phyloP scores from a whole-genome alignment of 2,329 filamentous ascomycete species.

The Lecanicillium sp. region DNA sequence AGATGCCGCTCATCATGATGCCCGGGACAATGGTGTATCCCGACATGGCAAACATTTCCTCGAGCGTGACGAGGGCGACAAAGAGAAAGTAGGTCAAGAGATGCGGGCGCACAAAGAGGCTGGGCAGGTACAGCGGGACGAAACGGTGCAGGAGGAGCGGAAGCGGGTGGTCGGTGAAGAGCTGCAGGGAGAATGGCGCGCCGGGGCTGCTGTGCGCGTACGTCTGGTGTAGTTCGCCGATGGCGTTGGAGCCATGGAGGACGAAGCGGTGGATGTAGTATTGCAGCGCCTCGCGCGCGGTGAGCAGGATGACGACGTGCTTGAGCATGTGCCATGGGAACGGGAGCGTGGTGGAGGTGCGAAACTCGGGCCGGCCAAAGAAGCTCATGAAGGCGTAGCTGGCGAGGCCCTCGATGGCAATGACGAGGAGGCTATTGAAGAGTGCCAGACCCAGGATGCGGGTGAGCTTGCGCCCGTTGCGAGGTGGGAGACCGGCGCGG shows the following conservation, averaged over 20 bases:
- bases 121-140: conserved; percentile 58
- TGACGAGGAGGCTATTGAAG: conserved; percentile 37
- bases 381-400: conserved; percentile 27
- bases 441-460: conserved; percentile 33
- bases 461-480: conserved; percentile 25
- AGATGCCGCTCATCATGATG: conserved; percentile 44
- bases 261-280: conserved; percentile 69
- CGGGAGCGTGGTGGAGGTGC: conserved; percentile 39
- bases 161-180: conserved; percentile 62
- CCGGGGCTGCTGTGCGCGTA: conserved; percentile 46
- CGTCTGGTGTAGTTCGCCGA: conserved; percentile 29
- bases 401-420: conserved; percentile 33
- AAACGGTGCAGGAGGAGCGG: conserved; percentile 56
- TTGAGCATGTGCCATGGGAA: conserved; percentile 46
- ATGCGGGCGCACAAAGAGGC: conserved; percentile 58
- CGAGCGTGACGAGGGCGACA: conserved; percentile 52
- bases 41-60: conserved; percentile 60
- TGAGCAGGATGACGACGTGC: conserved; percentile 35
- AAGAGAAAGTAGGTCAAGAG: conserved; percentile 65
- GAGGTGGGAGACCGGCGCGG: conserved; percentile 38
- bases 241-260: conserved; percentile 47
- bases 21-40: conserved; percentile 56
- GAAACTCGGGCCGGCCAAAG: conserved; percentile 35
- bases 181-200: conserved; percentile 53
- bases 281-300: conserved; percentile 49